These are phyloP conservation scores for Echinosophora koreensis DNA, from an alignment of 306 rosid species.

Conservation along the genomic window DNA sequence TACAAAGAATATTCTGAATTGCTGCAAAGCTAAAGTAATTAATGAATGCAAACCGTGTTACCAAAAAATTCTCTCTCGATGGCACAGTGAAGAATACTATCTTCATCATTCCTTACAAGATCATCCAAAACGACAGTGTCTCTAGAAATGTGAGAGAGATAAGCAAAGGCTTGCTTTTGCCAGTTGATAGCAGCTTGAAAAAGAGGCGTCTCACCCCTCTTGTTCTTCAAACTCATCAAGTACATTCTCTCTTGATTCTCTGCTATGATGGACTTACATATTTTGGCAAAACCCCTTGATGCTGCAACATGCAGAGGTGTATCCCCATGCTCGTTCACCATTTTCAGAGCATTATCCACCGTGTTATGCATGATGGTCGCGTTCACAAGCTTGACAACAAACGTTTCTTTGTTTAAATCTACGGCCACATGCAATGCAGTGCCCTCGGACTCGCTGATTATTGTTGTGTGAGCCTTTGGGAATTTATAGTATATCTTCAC, in stretches of 20 bases:
- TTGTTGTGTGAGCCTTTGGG: neutral
- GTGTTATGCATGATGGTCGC: neutral
- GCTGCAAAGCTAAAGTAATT: no score
- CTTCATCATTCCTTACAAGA: conserved; percentile 36
- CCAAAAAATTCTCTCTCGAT: conserved; percentile 44
- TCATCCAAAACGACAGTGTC: neutral
- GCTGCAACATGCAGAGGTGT: conserved; percentile 48
- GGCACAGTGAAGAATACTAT: conserved; percentile 47
- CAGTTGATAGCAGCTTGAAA: conserved; percentile 46
- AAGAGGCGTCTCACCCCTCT: conserved; percentile 34
- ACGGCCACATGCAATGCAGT: conserved; percentile 41
- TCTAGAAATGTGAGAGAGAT: neutral
- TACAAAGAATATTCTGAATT: no score
- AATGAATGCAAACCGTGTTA: no score
- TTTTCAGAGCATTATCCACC: neutral
- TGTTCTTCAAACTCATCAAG: conserved; percentile 5
- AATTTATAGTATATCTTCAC: rapidly evolving
- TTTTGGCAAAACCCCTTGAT: conserved; percentile 10
- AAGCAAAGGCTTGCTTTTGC: conserved; percentile 33
- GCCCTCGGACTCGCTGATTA: neutral
- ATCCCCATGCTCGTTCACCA: neutral
- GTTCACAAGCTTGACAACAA: neutral
- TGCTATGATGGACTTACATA: conserved; percentile 35
- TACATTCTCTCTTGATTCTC: neutral
- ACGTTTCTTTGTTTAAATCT: conserved; percentile 1